phyloP scores from a whole-genome alignment of 2,329 filamentous ascomycete species.

The Cladosporium sphaerospermum region DNA sequence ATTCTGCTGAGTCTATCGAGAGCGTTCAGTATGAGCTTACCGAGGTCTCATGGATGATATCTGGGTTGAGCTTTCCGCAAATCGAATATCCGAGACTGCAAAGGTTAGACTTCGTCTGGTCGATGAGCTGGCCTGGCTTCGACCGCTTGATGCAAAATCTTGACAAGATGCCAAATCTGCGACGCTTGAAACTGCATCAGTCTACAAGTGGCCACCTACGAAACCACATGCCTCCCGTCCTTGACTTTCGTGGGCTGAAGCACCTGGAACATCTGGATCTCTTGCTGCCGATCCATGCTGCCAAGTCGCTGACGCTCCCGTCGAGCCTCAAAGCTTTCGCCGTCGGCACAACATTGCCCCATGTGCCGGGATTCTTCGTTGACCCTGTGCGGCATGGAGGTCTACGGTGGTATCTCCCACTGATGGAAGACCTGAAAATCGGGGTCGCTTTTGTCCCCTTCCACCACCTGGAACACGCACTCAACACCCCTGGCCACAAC shows the following conservation, averaged over 20 bases:
- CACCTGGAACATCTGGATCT: neutral
- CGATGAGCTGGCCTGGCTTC: neutral
- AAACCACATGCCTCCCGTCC: neutral
- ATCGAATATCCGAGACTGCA: neutral
- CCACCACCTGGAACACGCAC: neutral
- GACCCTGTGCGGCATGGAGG: neutral
- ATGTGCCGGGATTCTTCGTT: neutral
- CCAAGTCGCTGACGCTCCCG: neutral
- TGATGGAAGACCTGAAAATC: neutral
- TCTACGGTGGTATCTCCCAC: neutral
- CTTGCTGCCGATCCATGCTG: neutral
- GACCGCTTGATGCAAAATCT: neutral
- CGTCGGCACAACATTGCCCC: neutral
- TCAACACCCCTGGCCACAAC: neutral
- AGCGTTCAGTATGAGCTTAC: too few species aligned
- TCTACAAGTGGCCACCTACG: neutral
- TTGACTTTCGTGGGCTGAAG: neutral
- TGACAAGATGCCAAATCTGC: neutral
- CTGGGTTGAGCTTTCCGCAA: neutral
- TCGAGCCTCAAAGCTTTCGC: neutral
- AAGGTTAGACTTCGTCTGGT: neutral
- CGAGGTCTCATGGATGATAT: too few species aligned
- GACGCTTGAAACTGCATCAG: neutral
- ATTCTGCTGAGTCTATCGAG: neutral
- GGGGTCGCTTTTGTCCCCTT: neutral